phyloP scores from a whole-genome alignment of 176 grass and related monocot genomes.

The Zizania latifolia region DNA sequence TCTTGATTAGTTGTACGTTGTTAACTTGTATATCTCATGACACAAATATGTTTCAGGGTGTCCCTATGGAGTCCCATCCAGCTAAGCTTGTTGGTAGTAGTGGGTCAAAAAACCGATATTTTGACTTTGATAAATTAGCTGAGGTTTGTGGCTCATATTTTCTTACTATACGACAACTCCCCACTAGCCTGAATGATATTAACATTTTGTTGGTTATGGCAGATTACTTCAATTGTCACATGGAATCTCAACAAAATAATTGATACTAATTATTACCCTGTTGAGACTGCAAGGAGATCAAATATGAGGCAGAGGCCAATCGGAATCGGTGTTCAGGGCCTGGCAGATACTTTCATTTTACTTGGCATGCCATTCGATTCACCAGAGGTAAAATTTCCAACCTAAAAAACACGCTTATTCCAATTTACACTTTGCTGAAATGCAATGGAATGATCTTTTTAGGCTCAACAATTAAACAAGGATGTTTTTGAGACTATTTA shows the following conservation, averaged over 20 bases:
- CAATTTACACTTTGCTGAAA: neutral
- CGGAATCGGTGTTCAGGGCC: slow-evolving; percentile 67
- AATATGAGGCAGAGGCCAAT: slow-evolving; percentile 67
- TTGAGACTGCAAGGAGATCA: slow-evolving; percentile 72
- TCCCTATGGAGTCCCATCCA: slow-evolving; percentile 71
- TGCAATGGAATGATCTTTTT: slow-evolving; percentile 1
- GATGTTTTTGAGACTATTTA: slow-evolving; percentile 77
- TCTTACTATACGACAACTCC: neutral
- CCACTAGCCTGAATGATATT: neutral
- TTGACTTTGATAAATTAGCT: slow-evolving; percentile 71
- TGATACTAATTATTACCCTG: slow-evolving; percentile 75
- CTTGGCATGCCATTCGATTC: slow-evolving; percentile 89
- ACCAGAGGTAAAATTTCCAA: slow-evolving; percentile 37
- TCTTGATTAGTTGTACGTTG: neutral
- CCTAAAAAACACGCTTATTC: neutral
- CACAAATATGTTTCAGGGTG: slow-evolving; percentile 39
- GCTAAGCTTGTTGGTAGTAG: slow-evolving; percentile 63
- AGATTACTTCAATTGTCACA: slow-evolving; percentile 75
- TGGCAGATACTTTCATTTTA: slow-evolving; percentile 72
- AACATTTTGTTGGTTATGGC: slow-evolving; percentile 19
- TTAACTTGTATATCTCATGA: neutral
- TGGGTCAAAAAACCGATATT: slow-evolving; percentile 56
- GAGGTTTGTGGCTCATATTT: slow-evolving; percentile 44
- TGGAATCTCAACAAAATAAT: slow-evolving; percentile 95
- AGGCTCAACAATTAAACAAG: slow-evolving; percentile 67